Conservation (phyloP, 805 yeast genomes). For the Saturnispora serradocipensis region DNA sequence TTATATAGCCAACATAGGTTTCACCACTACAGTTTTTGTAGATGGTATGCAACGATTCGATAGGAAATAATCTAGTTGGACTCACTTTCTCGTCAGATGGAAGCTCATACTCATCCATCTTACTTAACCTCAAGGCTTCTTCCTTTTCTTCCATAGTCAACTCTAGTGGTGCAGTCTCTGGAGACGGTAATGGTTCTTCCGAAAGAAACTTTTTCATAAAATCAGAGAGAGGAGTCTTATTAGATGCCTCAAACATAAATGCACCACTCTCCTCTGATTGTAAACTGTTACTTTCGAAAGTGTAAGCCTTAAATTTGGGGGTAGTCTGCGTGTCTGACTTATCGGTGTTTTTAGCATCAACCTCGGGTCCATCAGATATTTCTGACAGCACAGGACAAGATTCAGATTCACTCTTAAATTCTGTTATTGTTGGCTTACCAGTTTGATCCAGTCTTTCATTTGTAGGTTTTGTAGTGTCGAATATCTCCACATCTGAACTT, state of each 20-base stretch:
- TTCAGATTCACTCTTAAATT: neutral
- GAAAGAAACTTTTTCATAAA: slow-evolving; percentile 7
- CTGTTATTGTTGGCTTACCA: neutral
- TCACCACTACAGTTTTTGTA: slow-evolving; percentile 13
- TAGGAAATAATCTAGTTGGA: slow-evolving; percentile 10
- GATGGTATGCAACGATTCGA: slow-evolving; percentile 10
- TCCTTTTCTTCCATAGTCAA: slow-evolving; percentile 6
- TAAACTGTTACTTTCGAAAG: neutral
- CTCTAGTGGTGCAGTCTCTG: neutral
- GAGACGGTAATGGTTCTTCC: slow-evolving; percentile 5
- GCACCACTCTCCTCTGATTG: neutral
- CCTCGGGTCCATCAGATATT: neutral
- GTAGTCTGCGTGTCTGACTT: neutral
- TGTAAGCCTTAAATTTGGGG: slow-evolving; percentile 5
- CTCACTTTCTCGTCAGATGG: neutral
- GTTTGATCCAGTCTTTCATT: neutral
- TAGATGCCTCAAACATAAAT: neutral
- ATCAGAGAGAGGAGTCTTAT: neutral
- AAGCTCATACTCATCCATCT: neutral
- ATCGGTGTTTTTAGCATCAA: neutral
- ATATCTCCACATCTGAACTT: neutral
- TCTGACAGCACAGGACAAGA: neutral
- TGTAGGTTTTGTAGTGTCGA: neutral
- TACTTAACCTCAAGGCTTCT: neutral
- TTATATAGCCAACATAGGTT: slow-evolving; percentile 13